Conservation (phyloP, 495 filamentous ascomycete genomes). For the Peziza echinospora region DNA sequence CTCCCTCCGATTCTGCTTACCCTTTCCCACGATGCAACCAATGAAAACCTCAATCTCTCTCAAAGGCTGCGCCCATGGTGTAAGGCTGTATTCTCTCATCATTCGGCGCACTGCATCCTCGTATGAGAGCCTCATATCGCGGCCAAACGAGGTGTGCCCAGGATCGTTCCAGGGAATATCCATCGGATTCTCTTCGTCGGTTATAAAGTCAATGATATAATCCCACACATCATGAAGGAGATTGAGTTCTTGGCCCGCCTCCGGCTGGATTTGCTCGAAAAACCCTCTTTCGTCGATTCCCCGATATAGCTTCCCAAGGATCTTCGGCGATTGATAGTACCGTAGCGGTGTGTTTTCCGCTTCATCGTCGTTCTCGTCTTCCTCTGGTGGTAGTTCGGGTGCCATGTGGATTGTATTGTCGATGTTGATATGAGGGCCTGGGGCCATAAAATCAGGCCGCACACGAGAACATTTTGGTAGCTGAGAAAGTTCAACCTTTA, state of each 20-base stretch:
- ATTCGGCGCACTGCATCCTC: slow-evolving; percentile 24
- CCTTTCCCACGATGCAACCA: slow-evolving; percentile 47
- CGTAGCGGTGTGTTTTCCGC: slow-evolving; percentile 21
- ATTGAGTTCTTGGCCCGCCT: slow-evolving; percentile 5
- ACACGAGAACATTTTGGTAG: slow-evolving; percentile 23
- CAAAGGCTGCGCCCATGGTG: slow-evolving; percentile 30
- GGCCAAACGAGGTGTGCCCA: slow-evolving; percentile 1
- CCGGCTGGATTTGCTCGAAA: slow-evolving; percentile 32
- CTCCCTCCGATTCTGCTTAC: slow-evolving; percentile 35
- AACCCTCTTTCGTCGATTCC: slow-evolving; percentile 52
- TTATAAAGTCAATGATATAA: not conserved
- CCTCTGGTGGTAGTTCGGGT: slow-evolving; percentile 6
- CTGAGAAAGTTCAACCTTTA: slow-evolving; percentile 32
- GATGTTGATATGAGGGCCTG: slow-evolving; percentile 37
- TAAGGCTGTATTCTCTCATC: slow-evolving; percentile 36
- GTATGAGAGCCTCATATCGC: slow-evolving; percentile 8
- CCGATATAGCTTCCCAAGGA: slow-evolving; percentile 52
- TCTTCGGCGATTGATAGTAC: slow-evolving; percentile 48
- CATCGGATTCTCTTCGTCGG: not conserved
- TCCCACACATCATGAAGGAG: slow-evolving; percentile 1
- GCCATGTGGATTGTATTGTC: slow-evolving; percentile 3
- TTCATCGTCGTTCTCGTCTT: slow-evolving; percentile 35
- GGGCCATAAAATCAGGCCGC: slow-evolving; percentile 45
- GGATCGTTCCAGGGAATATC: slow-evolving; percentile 6
- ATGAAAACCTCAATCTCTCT: slow-evolving; percentile 57